Conservation (phyloP, 2,329 filamentous ascomycete genomes). For the Didymella sp. region DNA sequence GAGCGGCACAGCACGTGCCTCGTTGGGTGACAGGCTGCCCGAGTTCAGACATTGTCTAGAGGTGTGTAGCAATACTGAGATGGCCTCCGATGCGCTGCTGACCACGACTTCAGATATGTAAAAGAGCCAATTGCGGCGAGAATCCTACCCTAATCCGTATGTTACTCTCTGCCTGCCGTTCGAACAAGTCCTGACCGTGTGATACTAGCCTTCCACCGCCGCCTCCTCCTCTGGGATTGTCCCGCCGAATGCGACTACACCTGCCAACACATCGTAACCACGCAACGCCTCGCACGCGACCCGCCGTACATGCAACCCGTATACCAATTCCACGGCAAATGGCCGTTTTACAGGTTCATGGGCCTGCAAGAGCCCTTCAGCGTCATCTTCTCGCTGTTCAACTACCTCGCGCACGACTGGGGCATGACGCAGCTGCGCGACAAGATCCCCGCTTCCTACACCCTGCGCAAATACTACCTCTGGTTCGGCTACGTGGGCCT, state of each 20-base stretch:
- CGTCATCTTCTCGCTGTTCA: slow-evolving; percentile 91
- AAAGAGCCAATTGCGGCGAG: slow-evolving; percentile 76
- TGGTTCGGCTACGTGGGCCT: slow-evolving; percentile 81
- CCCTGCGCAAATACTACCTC: slow-evolving; percentile 81
- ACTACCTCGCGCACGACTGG: slow-evolving; percentile 82
- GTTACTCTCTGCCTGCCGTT: slow-evolving; percentile 38
- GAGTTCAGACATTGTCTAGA: slow-evolving; percentile 88
- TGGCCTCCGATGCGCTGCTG: background rate
- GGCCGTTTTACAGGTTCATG: slow-evolving; percentile 90
- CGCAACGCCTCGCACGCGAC: slow-evolving; percentile 69
- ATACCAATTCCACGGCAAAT: slow-evolving; percentile 97
- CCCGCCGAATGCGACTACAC: slow-evolving; percentile 95
- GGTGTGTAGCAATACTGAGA: slow-evolving; percentile 58
- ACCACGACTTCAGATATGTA: slow-evolving; percentile 71
- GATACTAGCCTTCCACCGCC: slow-evolving; percentile 77
- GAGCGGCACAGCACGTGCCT: slow-evolving; percentile 63
- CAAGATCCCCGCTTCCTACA: slow-evolving; percentile 74
- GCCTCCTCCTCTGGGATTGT: slow-evolving; percentile 91
- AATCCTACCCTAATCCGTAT: slow-evolving; percentile 72
- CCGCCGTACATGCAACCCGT: slow-evolving; percentile 70
- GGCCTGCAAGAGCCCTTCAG: slow-evolving; percentile 96
- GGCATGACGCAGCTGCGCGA: slow-evolving; percentile 76
- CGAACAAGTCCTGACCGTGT: background rate
- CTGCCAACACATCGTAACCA: slow-evolving; percentile 92
- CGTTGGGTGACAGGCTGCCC: slow-evolving; percentile 81